Evolutionary conservation across 139 green algal genomes (phyloP).

Genomic region (Ostreobium quekettii): DNA sequence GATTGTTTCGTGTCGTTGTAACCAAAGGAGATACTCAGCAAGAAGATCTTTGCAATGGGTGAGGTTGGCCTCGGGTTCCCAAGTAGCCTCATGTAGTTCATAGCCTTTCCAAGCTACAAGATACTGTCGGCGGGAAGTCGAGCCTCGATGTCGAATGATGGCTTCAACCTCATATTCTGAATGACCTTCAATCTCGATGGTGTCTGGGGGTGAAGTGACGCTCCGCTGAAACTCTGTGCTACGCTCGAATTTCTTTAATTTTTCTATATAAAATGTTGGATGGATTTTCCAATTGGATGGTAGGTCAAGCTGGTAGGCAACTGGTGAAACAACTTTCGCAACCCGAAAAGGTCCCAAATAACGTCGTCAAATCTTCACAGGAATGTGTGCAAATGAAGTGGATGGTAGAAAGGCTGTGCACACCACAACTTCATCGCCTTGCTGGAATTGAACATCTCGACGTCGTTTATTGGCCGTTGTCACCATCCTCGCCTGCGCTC

Average conservation of each 20-base stretch:
- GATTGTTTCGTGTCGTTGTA: too few species aligned
- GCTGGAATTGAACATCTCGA: constrained; percentile 1
- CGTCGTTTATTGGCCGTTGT: constrained; percentile 14
- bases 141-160: not conserved
- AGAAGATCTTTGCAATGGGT: too few species aligned
- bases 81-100: not conserved
- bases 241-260: constrained; percentile 6
- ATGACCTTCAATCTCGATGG: not conserved
- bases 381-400: not conserved
- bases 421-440: constrained; percentile 21
- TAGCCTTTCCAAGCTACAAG: constrained; percentile 12
- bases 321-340: not conserved
- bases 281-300: constrained; percentile 12
- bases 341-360: constrained; percentile 13
- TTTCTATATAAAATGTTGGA: constrained; percentile 7
- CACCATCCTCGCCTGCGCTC: constrained; percentile 20
- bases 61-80: too few species aligned
- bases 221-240: not conserved
- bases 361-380: constrained; percentile 3
- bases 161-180: constrained; percentile 1
- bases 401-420: constrained; percentile 12
- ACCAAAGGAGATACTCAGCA: too few species aligned
- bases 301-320: constrained; percentile 10
- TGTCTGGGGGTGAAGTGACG: not conserved
- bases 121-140: not conserved